Base-by-base conservation (phyloP, 2,329 filamentous ascomycete genomes). In the Fusarium sacchari region DNA sequence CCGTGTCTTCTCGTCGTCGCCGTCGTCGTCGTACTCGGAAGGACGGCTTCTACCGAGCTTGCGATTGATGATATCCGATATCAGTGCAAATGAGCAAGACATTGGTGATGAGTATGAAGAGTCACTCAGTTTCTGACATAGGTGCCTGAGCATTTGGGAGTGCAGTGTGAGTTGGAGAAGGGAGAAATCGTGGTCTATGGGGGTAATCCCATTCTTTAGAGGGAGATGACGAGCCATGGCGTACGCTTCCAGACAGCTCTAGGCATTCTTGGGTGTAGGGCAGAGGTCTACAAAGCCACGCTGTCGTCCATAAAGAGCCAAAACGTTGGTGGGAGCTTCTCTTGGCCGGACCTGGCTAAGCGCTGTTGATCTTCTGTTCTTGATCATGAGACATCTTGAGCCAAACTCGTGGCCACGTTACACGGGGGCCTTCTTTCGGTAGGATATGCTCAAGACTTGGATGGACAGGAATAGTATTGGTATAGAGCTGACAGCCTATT, bases 31-130 rank as follows among this genome's bases (percentile, higher is more conserved):
- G 26, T 37, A 63, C 47, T 67, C 53, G 57, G 67, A 61, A 52
- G 57, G 43, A 58, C 61, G 71, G n/a, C 68, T 39, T 63, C 71
- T 70, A 39, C 66, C 70, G 52, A 73, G 70, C 49, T 67, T 73
- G 32, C 70, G 70, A 43, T 71, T 73, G 40, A 73, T 73, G 3
- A 72, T 72, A 36, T 71, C 70, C 58, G 70, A 73, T 61, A 72
- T 66, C 44, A 66, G 65, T 52, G 70, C 67, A 57, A 73, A 55
- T 64, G 71, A 66, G 36, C 66, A 71, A 71, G 61, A 67, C 70
- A 73, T 73, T 73, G 34, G 50, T 46, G 50, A 57, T 43, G 32
- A 26, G 30, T 37, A 10, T 46, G 26, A 26, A 22, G 24, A 11
- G 39, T 46, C 8, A 50, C 39, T n/a, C 30, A 26, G 42, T 57